Conservation (phyloP, 2,329 filamentous ascomycete species). For the Didymella keratinophila region DNA sequence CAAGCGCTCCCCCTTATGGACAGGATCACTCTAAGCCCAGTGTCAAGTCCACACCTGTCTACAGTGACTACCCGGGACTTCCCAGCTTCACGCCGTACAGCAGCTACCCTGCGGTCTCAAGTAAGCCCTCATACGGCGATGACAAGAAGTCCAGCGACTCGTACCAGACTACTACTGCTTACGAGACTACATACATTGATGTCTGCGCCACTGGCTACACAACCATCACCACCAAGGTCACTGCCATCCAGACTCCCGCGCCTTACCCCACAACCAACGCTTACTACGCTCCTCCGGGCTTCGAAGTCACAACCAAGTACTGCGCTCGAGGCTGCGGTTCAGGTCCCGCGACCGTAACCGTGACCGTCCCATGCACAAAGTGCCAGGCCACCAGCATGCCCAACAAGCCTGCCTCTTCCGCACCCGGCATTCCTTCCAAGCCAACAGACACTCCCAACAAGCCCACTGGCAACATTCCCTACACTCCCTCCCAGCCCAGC, state of each 20-base stretch:
- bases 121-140: slow-evolving; percentile 17
- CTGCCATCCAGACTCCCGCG: slow-evolving; percentile 16
- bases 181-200: slow-evolving; percentile 43
- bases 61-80: slow-evolving; percentile 23
- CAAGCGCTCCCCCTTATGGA: slow-evolving; percentile 3
- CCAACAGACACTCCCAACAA: slow-evolving; percentile 9
- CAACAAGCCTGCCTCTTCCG: slow-evolving; percentile 12
- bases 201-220: slow-evolving; percentile 47
- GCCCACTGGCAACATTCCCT: too few relatives aligned
- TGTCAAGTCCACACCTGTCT: slow-evolving; percentile 12
- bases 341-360: slow-evolving; percentile 37
- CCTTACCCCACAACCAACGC: slow-evolving; percentile 25
- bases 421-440: slow-evolving; percentile 1
- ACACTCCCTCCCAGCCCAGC: slow-evolving; percentile 11
- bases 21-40: slow-evolving; percentile 11
- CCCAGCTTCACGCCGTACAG: slow-evolving; percentile 21
- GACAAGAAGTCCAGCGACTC: slow-evolving; percentile 18
- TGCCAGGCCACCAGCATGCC: slow-evolving; percentile 10
- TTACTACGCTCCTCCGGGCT: slow-evolving; percentile 31
- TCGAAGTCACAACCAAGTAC: slow-evolving; percentile 40
- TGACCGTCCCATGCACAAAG: slow-evolving; percentile 32
- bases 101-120: slow-evolving; percentile 19
- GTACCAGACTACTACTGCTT: slow-evolving; percentile 29
- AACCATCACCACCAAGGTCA: slow-evolving; percentile 36
- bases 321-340: slow-evolving; percentile 37